These are phyloP conservation scores for Flaveria sonorensis DNA, from an alignment of 129 eudicot species.

Conservation along the genomic window DNA sequence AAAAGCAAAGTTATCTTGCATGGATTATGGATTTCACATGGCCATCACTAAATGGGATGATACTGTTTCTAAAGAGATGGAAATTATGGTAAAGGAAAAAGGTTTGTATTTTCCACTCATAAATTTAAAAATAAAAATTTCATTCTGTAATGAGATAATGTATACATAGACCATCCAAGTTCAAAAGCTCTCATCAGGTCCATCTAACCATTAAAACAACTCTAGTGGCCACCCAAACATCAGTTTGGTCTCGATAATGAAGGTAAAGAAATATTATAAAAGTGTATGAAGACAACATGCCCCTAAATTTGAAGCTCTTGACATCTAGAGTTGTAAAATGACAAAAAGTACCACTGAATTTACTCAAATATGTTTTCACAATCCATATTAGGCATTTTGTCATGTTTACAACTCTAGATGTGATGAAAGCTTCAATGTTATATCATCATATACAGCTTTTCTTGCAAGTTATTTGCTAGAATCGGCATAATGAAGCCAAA, in stretches of 20 bases:
- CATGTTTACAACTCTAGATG: neutral
- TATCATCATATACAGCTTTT: neutral
- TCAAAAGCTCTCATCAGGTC: neutral
- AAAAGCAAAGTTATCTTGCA: conserved; percentile 75
- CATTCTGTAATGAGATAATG: neutral
- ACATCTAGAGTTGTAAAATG: neutral
- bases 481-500: neutral
- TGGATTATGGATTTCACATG: conserved; percentile 99
- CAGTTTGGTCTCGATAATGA: neutral
- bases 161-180: neutral
- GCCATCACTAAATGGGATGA: conserved; percentile 99
- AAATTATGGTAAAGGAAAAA: conserved; percentile 93
- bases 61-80: conserved; percentile 79
- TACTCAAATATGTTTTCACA: conserved; percentile 3
- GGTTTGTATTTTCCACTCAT: conserved; percentile 40
- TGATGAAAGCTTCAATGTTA: neutral
- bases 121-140: neutral
- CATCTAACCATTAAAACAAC: neutral
- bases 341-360: neutral
- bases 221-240: neutral
- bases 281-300: neutral
- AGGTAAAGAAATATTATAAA: no score
- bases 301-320: neutral
- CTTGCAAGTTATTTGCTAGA: neutral
- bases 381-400: neutral